phyloP scores from a whole-genome alignment of 345 rosid genomes.

The Eucalyptus pauciflora region DNA sequence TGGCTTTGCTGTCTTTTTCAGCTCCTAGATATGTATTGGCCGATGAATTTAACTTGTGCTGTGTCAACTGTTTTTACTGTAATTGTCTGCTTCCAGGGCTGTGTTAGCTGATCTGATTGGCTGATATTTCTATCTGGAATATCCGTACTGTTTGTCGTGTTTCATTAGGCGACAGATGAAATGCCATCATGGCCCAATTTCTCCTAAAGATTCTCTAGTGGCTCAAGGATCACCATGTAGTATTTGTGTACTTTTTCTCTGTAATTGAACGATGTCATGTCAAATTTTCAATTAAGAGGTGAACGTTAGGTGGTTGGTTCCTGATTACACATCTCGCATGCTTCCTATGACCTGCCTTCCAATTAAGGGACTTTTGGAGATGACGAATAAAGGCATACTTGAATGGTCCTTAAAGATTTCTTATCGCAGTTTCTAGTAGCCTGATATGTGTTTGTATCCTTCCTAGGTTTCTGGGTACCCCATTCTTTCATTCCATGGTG shows the following conservation, averaged over 20 bases:
- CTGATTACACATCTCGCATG: background rate
- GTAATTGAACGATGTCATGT: background rate
- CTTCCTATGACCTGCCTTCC: background rate
- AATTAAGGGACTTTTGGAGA: background rate
- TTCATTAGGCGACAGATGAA: background rate
- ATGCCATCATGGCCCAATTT: background rate
- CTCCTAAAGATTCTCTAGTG: background rate
- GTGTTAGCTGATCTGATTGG: background rate
- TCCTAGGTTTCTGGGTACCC: constrained; percentile 73
- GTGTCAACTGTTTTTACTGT: background rate
- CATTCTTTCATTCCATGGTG: constrained; percentile 81
- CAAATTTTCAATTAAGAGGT: background rate
- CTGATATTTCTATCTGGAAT: background rate
- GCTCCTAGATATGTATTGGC: background rate
- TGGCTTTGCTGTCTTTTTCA: background rate
- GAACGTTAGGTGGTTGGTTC: background rate
- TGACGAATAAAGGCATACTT: background rate
- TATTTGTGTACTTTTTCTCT: background rate
- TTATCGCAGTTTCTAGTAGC: background rate
- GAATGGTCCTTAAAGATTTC: background rate
- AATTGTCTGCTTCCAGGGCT: background rate
- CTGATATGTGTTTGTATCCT: background rate
- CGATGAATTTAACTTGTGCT: background rate
- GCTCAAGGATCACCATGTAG: background rate
- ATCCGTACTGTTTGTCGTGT: background rate